Evolutionary conservation across 306 rosid species (phyloP).

Genomic region (Echinosophora koreensis): DNA sequence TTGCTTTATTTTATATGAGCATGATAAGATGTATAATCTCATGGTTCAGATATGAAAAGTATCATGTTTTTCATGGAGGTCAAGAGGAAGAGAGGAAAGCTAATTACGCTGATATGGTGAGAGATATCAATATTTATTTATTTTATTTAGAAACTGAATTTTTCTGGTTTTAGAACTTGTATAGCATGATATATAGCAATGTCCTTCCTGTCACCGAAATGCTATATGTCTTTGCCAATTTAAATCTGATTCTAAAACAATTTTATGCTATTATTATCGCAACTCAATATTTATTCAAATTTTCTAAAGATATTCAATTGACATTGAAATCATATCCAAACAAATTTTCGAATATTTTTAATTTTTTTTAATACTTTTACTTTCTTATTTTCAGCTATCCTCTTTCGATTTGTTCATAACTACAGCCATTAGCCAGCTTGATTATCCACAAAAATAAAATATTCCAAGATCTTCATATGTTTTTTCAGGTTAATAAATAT

Average conservation of each 20-base stretch:
- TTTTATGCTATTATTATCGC: neutral
- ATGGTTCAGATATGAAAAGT: slow-evolving; percentile 82
- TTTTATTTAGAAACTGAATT: neutral
- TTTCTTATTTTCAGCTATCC: too few species aligned
- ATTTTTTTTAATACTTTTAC: too few species aligned
- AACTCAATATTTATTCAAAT: neutral
- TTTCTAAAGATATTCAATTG: neutral
- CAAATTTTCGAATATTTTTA: too few species aligned
- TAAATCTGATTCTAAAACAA: too few species aligned
- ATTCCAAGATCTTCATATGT: slow-evolving; percentile 9
- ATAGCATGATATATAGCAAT: neutral
- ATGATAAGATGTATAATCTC: slow-evolving; percentile 25
- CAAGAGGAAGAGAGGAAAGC: slow-evolving; percentile 80
- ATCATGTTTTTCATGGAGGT: slow-evolving; percentile 80
- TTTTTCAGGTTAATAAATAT: slow-evolving; percentile 90
- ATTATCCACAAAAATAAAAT: slow-evolving; percentile 1
- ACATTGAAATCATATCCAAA: neutral
- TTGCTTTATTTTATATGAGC: neutral
- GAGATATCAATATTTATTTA: slow-evolving; percentile 29
- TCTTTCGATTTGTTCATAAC: too few species aligned
- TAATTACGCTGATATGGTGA: slow-evolving; percentile 82
- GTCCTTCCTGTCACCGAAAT: neutral
- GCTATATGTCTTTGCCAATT: neutral
- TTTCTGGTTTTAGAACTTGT: neutral
- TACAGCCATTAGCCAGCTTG: neutral